phyloP scores from a whole-genome alignment of 1,284 basidiomycete species.

The Neonothopanus nambi region DNA sequence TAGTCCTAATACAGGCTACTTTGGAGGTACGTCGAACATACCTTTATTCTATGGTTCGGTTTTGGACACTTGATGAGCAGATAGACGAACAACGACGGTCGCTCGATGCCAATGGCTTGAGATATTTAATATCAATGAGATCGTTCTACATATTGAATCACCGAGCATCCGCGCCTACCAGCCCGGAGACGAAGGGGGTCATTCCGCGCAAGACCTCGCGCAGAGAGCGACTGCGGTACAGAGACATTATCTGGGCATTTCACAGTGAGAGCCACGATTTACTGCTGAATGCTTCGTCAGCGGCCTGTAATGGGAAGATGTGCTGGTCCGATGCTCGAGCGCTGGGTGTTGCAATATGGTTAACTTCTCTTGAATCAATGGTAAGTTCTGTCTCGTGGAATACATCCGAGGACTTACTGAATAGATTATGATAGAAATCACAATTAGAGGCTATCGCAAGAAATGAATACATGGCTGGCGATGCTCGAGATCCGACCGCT shows the following conservation, averaged over 20 bases:
- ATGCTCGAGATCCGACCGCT: conserved; percentile 83
- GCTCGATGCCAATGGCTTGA: conserved; percentile 85
- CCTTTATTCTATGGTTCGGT: neutral
- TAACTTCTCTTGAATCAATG: conserved; percentile 74
- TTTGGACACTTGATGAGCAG: conserved; percentile 36
- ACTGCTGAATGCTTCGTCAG: conserved; percentile 68
- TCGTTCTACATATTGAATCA: conserved; percentile 79
- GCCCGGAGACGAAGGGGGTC: conserved; percentile 41
- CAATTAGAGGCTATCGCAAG: conserved; percentile 91
- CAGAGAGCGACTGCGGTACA: conserved; percentile 77
- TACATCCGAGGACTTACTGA: neutral
- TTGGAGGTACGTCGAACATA: conserved; percentile 65
- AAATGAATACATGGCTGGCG: conserved; percentile 87
- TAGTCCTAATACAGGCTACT: conserved; percentile 82
- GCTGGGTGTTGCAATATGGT: conserved; percentile 87
- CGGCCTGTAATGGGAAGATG: conserved; percentile 82
- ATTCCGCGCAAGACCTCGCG: conserved; percentile 47
- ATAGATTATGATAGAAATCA: conserved; percentile 48
- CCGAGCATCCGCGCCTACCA: conserved; percentile 50
- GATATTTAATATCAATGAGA: conserved; percentile 88
- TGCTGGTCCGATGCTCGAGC: conserved; percentile 85
- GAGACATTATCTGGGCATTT: conserved; percentile 95
- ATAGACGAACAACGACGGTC: conserved; percentile 85
- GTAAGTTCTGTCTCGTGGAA: conserved; percentile 44
- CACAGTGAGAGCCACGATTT: conserved; percentile 92